Conservation (phyloP, 2,329 filamentous ascomycete genomes). For the Botryotinia narcissicola region DNA sequence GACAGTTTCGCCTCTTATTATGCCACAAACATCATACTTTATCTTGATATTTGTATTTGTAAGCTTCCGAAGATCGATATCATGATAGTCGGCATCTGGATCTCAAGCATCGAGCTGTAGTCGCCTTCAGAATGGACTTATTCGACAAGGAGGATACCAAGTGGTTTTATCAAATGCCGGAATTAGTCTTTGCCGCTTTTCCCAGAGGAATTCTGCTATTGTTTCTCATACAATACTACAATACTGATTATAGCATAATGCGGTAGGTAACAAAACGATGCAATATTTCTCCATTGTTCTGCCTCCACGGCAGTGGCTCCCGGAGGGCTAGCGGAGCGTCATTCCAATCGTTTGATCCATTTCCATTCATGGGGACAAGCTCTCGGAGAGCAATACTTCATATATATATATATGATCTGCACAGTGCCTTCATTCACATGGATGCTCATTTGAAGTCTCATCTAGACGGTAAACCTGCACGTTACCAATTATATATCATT, state of each 20-base stretch:
- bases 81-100: background rate
- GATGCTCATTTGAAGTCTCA: background rate
- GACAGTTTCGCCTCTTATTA: background rate
- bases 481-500: background rate
- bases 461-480: background rate
- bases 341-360: background rate
- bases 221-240: background rate
- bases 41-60: background rate
- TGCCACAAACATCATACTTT: background rate
- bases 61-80: background rate
- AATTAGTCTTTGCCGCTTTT: background rate
- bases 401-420: background rate
- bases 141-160: background rate
- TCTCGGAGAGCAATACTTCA: background rate
- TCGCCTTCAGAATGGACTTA: background rate
- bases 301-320: background rate
- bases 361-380: background rate
- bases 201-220: background rate
- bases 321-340: slow-evolving; percentile 6
- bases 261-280: background rate
- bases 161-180: background rate
- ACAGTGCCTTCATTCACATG: background rate
- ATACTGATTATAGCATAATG: no score
- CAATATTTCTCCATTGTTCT: background rate
- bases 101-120: background rate